Base-by-base conservation (phyloP, 2,329 filamentous ascomycete genomes). In the Neofusicoccum parvum region DNA sequence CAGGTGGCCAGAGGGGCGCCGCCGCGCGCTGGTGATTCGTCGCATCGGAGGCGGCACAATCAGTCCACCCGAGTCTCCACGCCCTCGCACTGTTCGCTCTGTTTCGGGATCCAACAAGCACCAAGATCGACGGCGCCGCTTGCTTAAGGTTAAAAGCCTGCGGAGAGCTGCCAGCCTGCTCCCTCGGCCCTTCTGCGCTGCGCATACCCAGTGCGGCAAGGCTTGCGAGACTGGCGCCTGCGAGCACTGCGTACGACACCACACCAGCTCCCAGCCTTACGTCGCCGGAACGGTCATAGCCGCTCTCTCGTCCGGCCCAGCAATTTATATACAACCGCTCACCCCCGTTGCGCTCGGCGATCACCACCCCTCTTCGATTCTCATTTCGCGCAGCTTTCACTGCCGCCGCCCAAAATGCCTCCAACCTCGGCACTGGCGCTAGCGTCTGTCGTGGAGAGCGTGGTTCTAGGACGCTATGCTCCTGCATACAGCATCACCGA, bases 401-500 rank as follows among this genome's bases (percentile, higher is more conserved):
- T 17, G 3, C 60, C 20, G 23, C 39, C 49, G 9, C 39, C 39
- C 27, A 39, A 48, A 15, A 64, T 64, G 62, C 50, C 62, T 32
- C 62, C 62, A 56, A 32, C 32, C n/a, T 64, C 51, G 27, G 32
- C 50, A 27, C 50, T 65, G 45, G 53, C 53, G 36, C 36, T 49
- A 41, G 51, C 45, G 45, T 65, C 64, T 43, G 54, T 54, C 36
- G 46, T 32, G 14, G 64, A 48, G 27, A 65, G 64, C 39, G 27
- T 78, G 54, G 68, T 77, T 51, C 68, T 74, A 7, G 70, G 68
- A 20, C 74, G 73, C 39, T 78, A 76, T 67, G 73, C 74, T 15
- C 73, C 77, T n/a, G 65, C 70, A 3, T 71, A 75, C 43, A 66
- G 71, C 5, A 17, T 80, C 10, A 74, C 73, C 27, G 54, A 62